Conservation (phyloP, 352 stramenopile species). For the Peronospora tabacina region DNA sequence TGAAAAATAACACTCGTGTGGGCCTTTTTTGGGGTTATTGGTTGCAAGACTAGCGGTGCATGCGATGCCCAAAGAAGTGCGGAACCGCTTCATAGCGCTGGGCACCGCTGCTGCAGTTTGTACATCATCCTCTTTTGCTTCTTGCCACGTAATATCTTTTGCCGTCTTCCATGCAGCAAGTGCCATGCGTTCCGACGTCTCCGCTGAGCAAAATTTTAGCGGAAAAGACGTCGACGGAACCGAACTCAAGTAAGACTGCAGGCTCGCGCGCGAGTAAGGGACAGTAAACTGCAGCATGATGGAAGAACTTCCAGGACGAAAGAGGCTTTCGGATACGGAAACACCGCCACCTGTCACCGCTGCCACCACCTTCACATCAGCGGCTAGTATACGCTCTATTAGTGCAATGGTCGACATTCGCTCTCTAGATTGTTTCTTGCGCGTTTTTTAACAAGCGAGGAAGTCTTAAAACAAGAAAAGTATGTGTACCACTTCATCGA, state of each 20-base stretch:
- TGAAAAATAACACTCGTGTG: slow-evolving; percentile 65
- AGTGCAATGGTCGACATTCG: slow-evolving; percentile 4
- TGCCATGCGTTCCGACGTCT: slow-evolving; percentile 62
- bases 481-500: too few species aligned
- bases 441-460: too few species aligned
- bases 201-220: slow-evolving; percentile 43
- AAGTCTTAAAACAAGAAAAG: too few species aligned
- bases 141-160: slow-evolving; percentile 30
- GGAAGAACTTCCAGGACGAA: slow-evolving; percentile 51
- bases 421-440: not conserved
- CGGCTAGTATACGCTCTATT: slow-evolving; percentile 44
- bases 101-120: slow-evolving; percentile 18
- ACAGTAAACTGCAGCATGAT: slow-evolving; percentile 65
- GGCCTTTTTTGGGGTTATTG: slow-evolving; percentile 48
- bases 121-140: slow-evolving; percentile 24
- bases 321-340: slow-evolving; percentile 38
- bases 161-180: slow-evolving; percentile 42
- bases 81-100: slow-evolving; percentile 31
- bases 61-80: slow-evolving; percentile 42
- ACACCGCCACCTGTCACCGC: slow-evolving; percentile 51
- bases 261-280: slow-evolving; percentile 55
- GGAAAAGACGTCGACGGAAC: slow-evolving; percentile 10
- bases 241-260: slow-evolving; percentile 42
- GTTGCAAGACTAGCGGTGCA: slow-evolving; percentile 68
- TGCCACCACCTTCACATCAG: slow-evolving; percentile 47